Evolutionary conservation across 345 rosid species (phyloP).

Genomic region (Cochlearia excelsa): DNA sequence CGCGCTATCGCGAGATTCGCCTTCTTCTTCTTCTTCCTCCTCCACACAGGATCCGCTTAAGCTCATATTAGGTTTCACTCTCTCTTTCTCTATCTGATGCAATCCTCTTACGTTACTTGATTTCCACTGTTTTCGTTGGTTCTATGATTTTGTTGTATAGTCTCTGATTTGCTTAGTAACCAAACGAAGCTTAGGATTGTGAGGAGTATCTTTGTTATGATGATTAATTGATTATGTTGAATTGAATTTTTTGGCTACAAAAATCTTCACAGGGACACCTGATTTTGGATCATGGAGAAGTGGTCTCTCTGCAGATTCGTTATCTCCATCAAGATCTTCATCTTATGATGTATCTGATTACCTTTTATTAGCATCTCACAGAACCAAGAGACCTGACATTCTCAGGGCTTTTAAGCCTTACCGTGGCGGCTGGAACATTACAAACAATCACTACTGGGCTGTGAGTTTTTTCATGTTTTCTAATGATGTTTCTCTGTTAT

Average conservation of each 20-base stretch:
- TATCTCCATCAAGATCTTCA: conserved; percentile 61
- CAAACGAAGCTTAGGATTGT: conserved; percentile 5
- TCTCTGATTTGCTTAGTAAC: neutral
- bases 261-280: conserved; percentile 39
- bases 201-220: conserved; percentile 2
- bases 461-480: conserved; percentile 43
- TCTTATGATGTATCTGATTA: conserved; percentile 33
- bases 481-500: neutral
- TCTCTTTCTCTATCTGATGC: neutral
- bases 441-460: conserved; percentile 91
- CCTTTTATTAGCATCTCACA: conserved; percentile 66
- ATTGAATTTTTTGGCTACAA: conserved; percentile 2
- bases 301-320: conserved; percentile 43
- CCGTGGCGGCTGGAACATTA: conserved; percentile 79
- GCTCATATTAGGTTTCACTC: conserved; percentile 53
- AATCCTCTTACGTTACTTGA: neutral
- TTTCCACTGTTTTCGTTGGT: neutral
- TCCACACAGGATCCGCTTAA: conserved; percentile 47
- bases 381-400: conserved; percentile 87
- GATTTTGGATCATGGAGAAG: conserved; percentile 58
- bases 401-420: conserved; percentile 64
- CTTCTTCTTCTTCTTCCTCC: conserved; percentile 4
- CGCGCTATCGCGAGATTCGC: neutral
- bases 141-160: neutral
- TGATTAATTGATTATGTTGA: neutral